Conservation (phyloP, 768 basidiomycete genomes). For the Panaeolus cyanescens region DNA sequence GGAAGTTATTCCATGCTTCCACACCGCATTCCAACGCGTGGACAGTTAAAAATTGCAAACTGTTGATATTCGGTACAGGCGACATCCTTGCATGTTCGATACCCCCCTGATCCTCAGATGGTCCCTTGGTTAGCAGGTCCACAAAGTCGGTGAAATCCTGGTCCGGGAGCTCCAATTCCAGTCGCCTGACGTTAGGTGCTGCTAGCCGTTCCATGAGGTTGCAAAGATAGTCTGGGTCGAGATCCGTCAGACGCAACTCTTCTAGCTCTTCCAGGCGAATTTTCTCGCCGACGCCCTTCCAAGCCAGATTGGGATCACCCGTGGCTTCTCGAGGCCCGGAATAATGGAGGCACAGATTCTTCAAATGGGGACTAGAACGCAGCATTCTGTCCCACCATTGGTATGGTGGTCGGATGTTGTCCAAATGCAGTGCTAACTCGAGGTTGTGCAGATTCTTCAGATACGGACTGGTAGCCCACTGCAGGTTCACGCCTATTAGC, state of each 20-base stretch:
- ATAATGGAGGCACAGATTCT: slow-evolving; percentile 54
- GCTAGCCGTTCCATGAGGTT: slow-evolving; percentile 45
- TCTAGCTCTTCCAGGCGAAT: slow-evolving; percentile 39
- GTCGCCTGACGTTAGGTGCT: slow-evolving; percentile 44
- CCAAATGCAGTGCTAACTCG: slow-evolving; percentile 61
- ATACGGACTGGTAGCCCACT: slow-evolving; percentile 54
- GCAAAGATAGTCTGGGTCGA: slow-evolving; percentile 57
- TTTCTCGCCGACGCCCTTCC: slow-evolving; percentile 33
- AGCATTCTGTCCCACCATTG: slow-evolving; percentile 56
- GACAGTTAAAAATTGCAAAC: slow-evolving; percentile 39
- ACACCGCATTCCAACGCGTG: slow-evolving; percentile 44
- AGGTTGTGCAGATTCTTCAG: slow-evolving; percentile 49
- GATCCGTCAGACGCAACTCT: slow-evolving; percentile 53
- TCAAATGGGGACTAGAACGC: slow-evolving; percentile 46
- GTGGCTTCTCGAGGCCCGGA: slow-evolving; percentile 50
- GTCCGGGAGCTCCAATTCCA: slow-evolving; percentile 55
- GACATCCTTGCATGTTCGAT: neutral
- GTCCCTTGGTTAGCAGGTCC: slow-evolving; percentile 29
- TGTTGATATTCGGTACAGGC: slow-evolving; percentile 16
- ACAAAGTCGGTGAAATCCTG: slow-evolving; percentile 55
- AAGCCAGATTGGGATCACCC: slow-evolving; percentile 35
- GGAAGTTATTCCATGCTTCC: slow-evolving; percentile 32
- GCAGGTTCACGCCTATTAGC: slow-evolving; percentile 66
- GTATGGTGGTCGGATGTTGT: slow-evolving; percentile 59
- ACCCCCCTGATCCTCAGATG: neutral